These are phyloP conservation scores for Astrothelium macrocarpum DNA, from an alignment of 495 filamentous ascomycete species.

Conservation along the genomic window DNA sequence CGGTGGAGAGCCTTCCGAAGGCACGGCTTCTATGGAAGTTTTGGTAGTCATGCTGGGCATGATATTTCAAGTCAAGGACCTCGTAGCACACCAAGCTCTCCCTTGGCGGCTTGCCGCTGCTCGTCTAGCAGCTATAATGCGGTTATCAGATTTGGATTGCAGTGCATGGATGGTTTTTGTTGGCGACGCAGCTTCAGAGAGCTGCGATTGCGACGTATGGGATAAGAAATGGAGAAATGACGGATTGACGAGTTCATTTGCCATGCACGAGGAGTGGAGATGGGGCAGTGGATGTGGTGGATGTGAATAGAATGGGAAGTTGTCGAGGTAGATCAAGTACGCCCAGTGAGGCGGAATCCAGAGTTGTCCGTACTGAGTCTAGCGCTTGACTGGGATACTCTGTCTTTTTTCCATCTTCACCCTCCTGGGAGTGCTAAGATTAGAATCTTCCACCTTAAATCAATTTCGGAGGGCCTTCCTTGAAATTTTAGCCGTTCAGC, in stretches of 20 bases:
- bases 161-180: not conserved
- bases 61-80: not conserved
- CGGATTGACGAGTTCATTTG: slow-evolving; percentile 2
- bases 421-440: too few relatives aligned
- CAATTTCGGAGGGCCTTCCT: too few relatives aligned
- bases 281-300: not conserved
- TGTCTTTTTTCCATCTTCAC: not conserved
- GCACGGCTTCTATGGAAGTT: not conserved
- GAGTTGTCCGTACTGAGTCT: not conserved
- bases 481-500: too few relatives aligned
- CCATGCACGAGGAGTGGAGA: not conserved
- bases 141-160: not conserved
- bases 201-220: slow-evolving; percentile 1
- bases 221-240: not conserved
- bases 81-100: not conserved
- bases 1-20: not conserved
- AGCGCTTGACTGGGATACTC: not conserved
- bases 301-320: not conserved
- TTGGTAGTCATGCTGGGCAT: slow-evolving; percentile 2
- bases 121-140: not conserved
- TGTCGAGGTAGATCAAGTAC: not conserved
- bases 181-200: slow-evolving; percentile 1
- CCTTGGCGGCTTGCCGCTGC: not conserved
- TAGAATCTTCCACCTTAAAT: too few relatives aligned
- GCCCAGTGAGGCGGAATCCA: not conserved